Base-by-base conservation (phyloP, 2,329 filamentous ascomycete species). In the Coccinonectria pachysandricola region DNA sequence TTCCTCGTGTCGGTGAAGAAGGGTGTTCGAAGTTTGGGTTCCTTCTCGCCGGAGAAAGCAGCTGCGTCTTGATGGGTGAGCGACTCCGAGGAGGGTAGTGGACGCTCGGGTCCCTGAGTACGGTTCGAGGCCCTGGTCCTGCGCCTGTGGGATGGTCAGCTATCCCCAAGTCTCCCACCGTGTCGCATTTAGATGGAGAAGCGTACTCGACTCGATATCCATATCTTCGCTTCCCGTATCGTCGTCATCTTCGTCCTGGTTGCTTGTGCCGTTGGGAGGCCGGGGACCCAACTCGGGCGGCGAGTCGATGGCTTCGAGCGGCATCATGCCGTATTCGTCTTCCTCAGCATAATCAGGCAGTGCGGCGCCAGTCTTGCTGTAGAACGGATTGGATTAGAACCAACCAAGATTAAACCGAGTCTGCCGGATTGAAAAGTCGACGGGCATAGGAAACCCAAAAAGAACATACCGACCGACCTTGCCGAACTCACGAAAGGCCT, bases 321-420 rank as follows among this genome's bases (percentile, higher is more conserved):
- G 79, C 52, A 95, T 85, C 63, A 98, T 76, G 54, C 88, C 91
- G 65, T 94, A 67, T 52, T 92, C 86, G 57, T 96, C 88, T 58
- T 85, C 80, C 34, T 77, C 64, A 27, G 84, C 84, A 29, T 65
- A 75, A 46, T 94, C 84, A 45, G 75, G 73, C 16, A 96, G 57
- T 1, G 75, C 80, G 14, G 93, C 71, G 22, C 91, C 91, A 1
- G 91, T 98, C 68, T 93, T 92, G 43, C 88, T 95, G 40, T 25
- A 24, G 17, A 22, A 7, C n/a, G n/a, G n/a, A 1, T 10, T 8
- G 13, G 4, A 27, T 45, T 16, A 45, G 30, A 12, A 15, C n/a
- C n/a, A n/a, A n/a, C n/a, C n/a, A n/a, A n/a, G n/a, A n/a, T n/a
- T n/a, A n/a, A n/a, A n/a, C n/a, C n/a, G n/a, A n/a, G n/a, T n/a